Conservation (phyloP, 371 early-diverging fungal species). For the Mortierella sp. region DNA sequence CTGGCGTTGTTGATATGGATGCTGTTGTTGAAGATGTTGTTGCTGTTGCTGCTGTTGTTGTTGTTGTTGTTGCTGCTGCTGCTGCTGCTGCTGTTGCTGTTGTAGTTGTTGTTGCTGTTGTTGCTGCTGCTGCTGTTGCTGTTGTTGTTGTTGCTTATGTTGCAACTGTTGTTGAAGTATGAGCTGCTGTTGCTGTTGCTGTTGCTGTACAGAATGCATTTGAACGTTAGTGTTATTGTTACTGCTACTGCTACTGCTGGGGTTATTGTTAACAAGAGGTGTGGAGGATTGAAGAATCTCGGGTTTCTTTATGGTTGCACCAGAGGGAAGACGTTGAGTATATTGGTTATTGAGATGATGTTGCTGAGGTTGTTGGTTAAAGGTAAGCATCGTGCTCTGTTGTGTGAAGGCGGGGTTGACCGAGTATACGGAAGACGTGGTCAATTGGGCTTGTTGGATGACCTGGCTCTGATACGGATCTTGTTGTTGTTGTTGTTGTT, state of each 20-base stretch:
- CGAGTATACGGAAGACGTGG: slow-evolving; percentile 17
- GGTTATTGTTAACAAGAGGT: slow-evolving; percentile 16
- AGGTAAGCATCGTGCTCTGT: slow-evolving; percentile 53
- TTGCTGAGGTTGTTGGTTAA: slow-evolving; percentile 48
- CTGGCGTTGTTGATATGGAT: slow-evolving; percentile 34
- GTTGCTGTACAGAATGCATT: slow-evolving; percentile 41
- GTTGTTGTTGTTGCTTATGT: slow-evolving; percentile 20
- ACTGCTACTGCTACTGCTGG: slow-evolving; percentile 24
- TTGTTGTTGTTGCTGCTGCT: slow-evolving; percentile 21
- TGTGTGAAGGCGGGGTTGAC: slow-evolving; percentile 19
- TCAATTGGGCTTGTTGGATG: slow-evolving; percentile 19
- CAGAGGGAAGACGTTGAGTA: slow-evolving; percentile 36
- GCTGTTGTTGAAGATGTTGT: slow-evolving; percentile 28
- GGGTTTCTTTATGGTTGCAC: slow-evolving; percentile 27
- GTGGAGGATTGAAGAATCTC: slow-evolving; percentile 34
- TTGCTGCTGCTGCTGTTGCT: slow-evolving; percentile 33
- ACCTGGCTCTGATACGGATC: slow-evolving; percentile 15
- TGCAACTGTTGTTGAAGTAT: slow-evolving; percentile 25
- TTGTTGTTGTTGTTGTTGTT: slow-evolving; percentile 18
- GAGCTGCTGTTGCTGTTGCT: slow-evolving; percentile 27
- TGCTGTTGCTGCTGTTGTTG: slow-evolving; percentile 22
- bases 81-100: slow-evolving; percentile 31
- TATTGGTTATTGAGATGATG: slow-evolving; percentile 54
- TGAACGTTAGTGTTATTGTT: slow-evolving; percentile 26
- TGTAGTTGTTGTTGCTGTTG: slow-evolving; percentile 45